Evolutionary conservation across 2,329 filamentous ascomycete species (phyloP), one percentile per base, ranked within the genome.

Genomic region (Setomelanomma holmii): DNA sequence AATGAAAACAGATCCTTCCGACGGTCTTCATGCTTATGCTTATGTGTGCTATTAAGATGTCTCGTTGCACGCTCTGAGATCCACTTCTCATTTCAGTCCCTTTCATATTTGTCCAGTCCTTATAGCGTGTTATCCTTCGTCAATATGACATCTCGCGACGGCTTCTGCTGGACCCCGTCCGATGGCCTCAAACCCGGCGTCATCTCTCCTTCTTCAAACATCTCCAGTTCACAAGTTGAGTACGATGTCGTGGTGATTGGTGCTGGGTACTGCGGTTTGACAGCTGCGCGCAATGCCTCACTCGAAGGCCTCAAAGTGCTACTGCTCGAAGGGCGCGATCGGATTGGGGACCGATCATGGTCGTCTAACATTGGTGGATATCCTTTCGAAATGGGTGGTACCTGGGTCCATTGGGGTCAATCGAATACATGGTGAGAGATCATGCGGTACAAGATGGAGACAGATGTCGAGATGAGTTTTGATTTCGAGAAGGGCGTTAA

Each of bases 401-500:
- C 76, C 0, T 79, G 76, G 75, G 66, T 78, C 14, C 60, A 65
- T 42, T 65, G 62, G 62, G 60, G 54, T 1, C 62, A 65, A 33
- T 47, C 58, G 1, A 60, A 63, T 27, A 53, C 47, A 0, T 65
- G 60, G 62, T 36, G 77, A 3, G 80, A 82, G 45, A 76, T 82
- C 3, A 68, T 73, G 0, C 61, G 79, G n/a, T 82, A 82, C 50
- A 64, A 73, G 3, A 77, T 82, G 73, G 67, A 49, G 27, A 51
- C 47, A 5, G 58, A 62, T 5, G 35, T 64, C 3, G 53, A 62
- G 30, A 51, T 72, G 12, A 77, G 75, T 0, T 76, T 75, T 20
- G 76, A 79, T 44, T 78, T 76, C 54, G 73, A 72, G 1, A 63
- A 65, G 4, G 78, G 78, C 0, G 65, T 80, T 6, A 80, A 80